These are phyloP conservation scores for Cryptosporidium tyzzeri DNA, from an alignment of 169 alveolate species.

Conservation along the genomic window DNA sequence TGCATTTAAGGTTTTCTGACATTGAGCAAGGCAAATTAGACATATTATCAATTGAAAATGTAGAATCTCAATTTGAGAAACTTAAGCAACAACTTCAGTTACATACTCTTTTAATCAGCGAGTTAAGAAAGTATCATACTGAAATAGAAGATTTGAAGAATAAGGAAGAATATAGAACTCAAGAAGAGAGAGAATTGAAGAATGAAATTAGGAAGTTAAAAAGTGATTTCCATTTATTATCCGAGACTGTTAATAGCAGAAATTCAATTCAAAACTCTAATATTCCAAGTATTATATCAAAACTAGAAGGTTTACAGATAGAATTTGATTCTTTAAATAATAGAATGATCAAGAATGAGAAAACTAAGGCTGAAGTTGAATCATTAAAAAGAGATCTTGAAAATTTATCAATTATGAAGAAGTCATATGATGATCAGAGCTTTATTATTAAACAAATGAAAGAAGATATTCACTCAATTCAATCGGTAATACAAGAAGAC, in stretches of 20 bases:
- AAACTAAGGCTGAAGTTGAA: conserved; percentile 44
- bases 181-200: conserved; percentile 61
- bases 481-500: conserved; percentile 51
- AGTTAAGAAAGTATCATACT: conserved; percentile 69
- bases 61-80: conserved; percentile 65
- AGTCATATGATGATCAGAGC: conserved; percentile 50
- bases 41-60: conserved; percentile 35
- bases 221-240: conserved; percentile 36
- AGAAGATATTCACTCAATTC: conserved; percentile 44
- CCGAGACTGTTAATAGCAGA: conserved; percentile 63
- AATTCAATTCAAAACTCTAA: conserved; percentile 40
- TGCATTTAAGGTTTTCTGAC: conserved; percentile 59
- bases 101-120: conserved; percentile 60
- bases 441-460: conserved; percentile 41
- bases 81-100: conserved; percentile 58
- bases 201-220: conserved; percentile 53
- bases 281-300: conserved; percentile 47
- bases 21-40: conserved; percentile 67
- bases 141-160: conserved; percentile 65
- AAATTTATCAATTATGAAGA: conserved; percentile 18
- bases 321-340: conserved; percentile 50
- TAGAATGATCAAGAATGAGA: conserved; percentile 30
- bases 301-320: conserved; percentile 36
- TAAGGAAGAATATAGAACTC: conserved; percentile 29
- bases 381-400: conserved; percentile 56